These are phyloP conservation scores for Rubia tinctorum DNA, from an alignment of 305 asterid genomes.

Conservation along the genomic window DNA sequence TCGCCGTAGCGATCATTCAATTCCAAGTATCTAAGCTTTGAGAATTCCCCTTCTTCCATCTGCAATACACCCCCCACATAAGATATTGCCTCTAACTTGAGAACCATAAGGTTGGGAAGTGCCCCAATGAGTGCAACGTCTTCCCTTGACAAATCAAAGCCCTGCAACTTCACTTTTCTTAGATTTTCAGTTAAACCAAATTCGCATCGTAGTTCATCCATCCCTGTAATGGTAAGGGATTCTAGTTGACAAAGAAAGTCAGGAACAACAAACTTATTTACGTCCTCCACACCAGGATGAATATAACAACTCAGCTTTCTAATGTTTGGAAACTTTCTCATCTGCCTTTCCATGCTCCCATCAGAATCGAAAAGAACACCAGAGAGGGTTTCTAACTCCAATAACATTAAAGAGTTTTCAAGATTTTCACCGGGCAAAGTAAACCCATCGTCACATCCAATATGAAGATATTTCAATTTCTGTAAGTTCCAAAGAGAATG, in stretches of 20 bases:
- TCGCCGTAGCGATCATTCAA: neutral
- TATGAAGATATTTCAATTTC: neutral
- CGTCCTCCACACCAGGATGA: too few species aligned
- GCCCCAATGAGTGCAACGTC: neutral
- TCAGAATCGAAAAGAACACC: neutral
- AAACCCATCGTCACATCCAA: neutral
- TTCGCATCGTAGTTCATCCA: neutral
- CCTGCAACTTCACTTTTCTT: neutral
- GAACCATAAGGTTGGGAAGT: neutral
- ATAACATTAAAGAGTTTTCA: neutral
- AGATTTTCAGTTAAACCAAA: neutral
- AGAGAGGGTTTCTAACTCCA: neutral
- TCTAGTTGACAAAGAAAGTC: neutral
- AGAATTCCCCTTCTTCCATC: slow-evolving; percentile 2
- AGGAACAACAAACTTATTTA: neutral
- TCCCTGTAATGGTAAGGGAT: neutral
- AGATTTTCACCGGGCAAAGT: neutral
- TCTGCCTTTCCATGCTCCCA: neutral
- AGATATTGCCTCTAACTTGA: neutral
- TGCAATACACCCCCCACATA: neutral
- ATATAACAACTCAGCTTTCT: neutral
- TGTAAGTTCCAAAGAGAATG: neutral
- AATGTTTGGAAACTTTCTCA: slow-evolving; percentile 8
- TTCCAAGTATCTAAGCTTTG: neutral
- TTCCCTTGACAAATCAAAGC: neutral